Percentiles rank a stretch among this genome's conserved stretches.
Conservation (phyloP, 2,329 filamentous ascomycete species). For the Trichoderma atroviride region DNA sequence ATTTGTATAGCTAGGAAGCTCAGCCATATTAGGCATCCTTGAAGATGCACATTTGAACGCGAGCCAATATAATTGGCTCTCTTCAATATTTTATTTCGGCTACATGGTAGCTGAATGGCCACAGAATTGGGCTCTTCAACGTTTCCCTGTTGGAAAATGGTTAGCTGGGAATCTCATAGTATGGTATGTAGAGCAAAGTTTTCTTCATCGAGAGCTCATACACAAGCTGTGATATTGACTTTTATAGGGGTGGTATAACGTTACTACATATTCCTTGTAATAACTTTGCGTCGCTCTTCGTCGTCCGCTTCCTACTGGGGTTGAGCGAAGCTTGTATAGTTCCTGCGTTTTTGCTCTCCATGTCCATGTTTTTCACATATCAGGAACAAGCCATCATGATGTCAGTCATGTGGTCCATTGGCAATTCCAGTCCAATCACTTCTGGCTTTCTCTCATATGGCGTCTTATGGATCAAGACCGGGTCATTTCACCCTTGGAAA, state of each 20-base stretch:
- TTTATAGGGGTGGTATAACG: conserved; percentile 36
- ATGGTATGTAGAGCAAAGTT: conserved; percentile 26
- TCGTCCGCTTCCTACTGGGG: conserved; percentile 36
- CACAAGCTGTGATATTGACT: not conserved
- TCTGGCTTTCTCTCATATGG: conserved; percentile 39
- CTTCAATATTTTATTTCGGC: conserved; percentile 56
- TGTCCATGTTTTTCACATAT: conserved; percentile 44
- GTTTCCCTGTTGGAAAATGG: conserved; percentile 50
- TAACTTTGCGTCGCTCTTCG: conserved; percentile 35
- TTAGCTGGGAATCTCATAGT: conserved; percentile 35
- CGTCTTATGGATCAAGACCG: conserved; percentile 40
- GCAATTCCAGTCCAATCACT: conserved; percentile 40
- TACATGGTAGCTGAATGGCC: conserved; percentile 50
- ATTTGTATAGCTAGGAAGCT: conserved; percentile 25
- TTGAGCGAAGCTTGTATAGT: conserved; percentile 35
- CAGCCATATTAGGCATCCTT: conserved; percentile 28
- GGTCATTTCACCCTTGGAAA: conserved; percentile 43
- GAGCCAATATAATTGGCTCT: conserved; percentile 29
- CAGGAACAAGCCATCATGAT: conserved; percentile 40
- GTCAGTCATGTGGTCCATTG: conserved; percentile 46
- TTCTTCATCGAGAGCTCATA: not conserved
- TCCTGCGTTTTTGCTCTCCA: conserved; percentile 31
- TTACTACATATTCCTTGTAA: conserved; percentile 37
- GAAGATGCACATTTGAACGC: conserved; percentile 27
- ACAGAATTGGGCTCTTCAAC: conserved; percentile 48